phyloP scores from a whole-genome alignment of 2,329 filamentous ascomycete genomes.

The Sordariomycetes sp. region DNA sequence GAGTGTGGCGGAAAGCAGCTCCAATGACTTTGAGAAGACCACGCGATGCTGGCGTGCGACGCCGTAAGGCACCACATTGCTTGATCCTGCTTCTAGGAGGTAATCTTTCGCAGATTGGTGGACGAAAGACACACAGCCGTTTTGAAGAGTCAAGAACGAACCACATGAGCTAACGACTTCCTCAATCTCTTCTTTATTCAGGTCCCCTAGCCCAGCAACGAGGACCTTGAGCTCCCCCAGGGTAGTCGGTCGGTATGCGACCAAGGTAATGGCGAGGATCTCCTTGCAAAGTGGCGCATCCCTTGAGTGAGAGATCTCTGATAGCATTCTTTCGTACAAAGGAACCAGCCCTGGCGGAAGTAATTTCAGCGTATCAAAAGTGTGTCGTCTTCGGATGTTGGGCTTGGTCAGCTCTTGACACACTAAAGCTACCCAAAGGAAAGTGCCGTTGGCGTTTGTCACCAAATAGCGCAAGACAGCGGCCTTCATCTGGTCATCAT shows the following conservation, averaged over 20 bases:
- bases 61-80: background rate
- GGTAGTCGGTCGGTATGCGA: conserved; percentile 21
- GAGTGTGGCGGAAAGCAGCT: conserved; percentile 16
- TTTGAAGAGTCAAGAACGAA: conserved; percentile 24
- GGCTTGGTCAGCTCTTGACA: conserved; percentile 3
- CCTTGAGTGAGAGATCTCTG: conserved; percentile 14
- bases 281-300: conserved; percentile 17
- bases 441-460: conserved; percentile 22
- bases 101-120: conserved; percentile 31
- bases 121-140: conserved; percentile 20
- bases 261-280: conserved; percentile 18
- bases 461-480: conserved; percentile 8
- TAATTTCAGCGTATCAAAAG: conserved; percentile 9
- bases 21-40: conserved; percentile 24
- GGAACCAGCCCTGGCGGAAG: conserved; percentile 19
- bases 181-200: conserved; percentile 7
- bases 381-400: conserved; percentile 3
- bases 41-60: conserved; percentile 11
- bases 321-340: conserved; percentile 26
- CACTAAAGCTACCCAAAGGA: conserved; percentile 11
- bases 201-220: conserved; percentile 5
- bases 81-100: conserved; percentile 1
- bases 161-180: conserved; percentile 21
- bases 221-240: conserved; percentile 19
- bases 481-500: background rate